A percentile compares a stretch with the other conserved stretches of the same genome.
Conservation (phyloP, 805 yeast genomes). For the Myxozyma nipponensis region DNA sequence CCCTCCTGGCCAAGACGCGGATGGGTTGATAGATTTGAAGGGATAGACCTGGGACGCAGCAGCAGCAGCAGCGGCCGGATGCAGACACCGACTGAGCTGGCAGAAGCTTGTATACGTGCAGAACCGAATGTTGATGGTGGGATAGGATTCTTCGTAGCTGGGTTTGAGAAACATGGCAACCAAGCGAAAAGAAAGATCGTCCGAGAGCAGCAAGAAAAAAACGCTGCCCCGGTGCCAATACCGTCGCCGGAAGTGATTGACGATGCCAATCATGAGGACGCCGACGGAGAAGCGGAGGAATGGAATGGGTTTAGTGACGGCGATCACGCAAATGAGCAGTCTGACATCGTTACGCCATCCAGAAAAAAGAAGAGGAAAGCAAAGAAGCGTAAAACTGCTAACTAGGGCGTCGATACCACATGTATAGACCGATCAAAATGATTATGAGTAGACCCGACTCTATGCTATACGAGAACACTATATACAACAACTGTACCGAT, state of each 20-base stretch:
- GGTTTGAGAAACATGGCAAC: constrained; percentile 56
- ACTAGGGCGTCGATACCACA: too few relatives aligned
- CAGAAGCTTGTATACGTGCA: constrained; percentile 84
- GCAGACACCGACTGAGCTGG: constrained; percentile 48
- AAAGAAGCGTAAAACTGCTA: neutral
- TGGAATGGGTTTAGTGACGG: constrained; percentile 39
- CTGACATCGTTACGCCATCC: neutral
- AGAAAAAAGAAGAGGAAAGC: neutral
- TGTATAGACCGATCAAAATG: too few relatives aligned
- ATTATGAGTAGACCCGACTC: too few relatives aligned
- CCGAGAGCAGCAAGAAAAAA: neutral
- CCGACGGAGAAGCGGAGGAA: constrained; percentile 34
- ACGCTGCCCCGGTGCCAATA: constrained; percentile 1
- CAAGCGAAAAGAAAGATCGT: neutral
- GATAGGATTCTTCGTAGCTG: constrained; percentile 97
- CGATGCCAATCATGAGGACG: constrained; percentile 3
- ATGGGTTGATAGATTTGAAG: constrained; percentile 59
- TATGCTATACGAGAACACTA: too few relatives aligned
- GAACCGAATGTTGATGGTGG: constrained; percentile 91
- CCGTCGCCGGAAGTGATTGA: neutral
- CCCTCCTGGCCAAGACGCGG: constrained; percentile 91
- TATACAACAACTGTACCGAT: too few relatives aligned
- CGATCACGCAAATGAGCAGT: neutral
- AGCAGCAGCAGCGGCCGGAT: too few relatives aligned
- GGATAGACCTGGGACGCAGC: constrained; percentile 38